A percentile compares a stretch with the other conserved stretches of the same genome.
Conservation (phyloP, 352 stramenopile species). For the Stramenopiles sp. region DNA sequence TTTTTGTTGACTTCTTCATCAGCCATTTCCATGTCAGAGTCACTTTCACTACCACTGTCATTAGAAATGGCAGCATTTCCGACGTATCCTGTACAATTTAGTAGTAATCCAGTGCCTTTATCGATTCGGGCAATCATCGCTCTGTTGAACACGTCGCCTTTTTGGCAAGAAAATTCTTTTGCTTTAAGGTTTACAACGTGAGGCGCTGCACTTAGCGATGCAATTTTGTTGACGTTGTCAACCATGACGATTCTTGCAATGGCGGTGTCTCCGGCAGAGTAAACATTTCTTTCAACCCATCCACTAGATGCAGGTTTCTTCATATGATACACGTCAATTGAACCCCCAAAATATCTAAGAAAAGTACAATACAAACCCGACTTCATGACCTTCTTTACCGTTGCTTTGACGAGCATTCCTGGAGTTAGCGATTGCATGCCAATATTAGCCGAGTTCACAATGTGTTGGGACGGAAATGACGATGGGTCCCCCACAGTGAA, state of each 20-base stretch:
- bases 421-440: too few species aligned
- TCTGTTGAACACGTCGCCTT: conserved; percentile 47
- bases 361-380: too few species aligned
- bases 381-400: too few species aligned
- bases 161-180: conserved; percentile 31
- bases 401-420: too few species aligned
- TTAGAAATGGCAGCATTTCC: neutral
- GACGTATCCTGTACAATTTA: conserved; percentile 35
- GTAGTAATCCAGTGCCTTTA: conserved; percentile 50
- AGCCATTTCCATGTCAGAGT: conserved; percentile 36
- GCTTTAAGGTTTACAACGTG: conserved; percentile 55
- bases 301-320: too few species aligned
- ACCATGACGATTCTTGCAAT: conserved; percentile 57
- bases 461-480: too few species aligned
- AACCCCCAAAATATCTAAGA: too few species aligned
- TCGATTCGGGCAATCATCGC: conserved; percentile 55
- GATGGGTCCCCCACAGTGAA: too few species aligned
- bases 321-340: too few species aligned
- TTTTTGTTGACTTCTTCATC: conserved; percentile 26
- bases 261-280: conserved; percentile 53
- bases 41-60: conserved; percentile 17
- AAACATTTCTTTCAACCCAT: too few species aligned
- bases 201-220: conserved; percentile 56
- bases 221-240: conserved; percentile 41
- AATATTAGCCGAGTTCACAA: too few species aligned